These are phyloP conservation scores for Houttuynia cordata DNA, from an alignment of 164 flowering plant species.

Conservation along the genomic window DNA sequence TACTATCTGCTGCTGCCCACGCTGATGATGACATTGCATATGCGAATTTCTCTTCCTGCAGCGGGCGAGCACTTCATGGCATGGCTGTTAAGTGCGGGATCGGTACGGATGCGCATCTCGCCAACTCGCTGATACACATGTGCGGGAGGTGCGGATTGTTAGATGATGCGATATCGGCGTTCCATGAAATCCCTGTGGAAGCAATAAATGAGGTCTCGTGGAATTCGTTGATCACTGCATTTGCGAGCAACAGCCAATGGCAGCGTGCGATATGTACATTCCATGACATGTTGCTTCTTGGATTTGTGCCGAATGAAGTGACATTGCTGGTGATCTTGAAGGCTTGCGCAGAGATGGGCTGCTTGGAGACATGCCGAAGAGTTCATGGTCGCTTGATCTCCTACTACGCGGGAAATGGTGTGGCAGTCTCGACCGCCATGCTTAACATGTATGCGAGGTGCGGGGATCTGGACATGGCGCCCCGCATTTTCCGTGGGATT, in stretches of 20 bases:
- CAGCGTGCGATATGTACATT: slow-evolving; percentile 15
- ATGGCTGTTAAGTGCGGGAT: slow-evolving; percentile 16
- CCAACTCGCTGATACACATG: slow-evolving; percentile 17
- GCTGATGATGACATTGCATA: background rate
- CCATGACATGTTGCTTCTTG: slow-evolving; percentile 9
- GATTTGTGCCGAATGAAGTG: slow-evolving; percentile 12
- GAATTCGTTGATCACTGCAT: slow-evolving; percentile 18
- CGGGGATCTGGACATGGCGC: slow-evolving; percentile 14
- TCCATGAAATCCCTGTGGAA: slow-evolving; percentile 6
- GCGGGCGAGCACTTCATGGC: slow-evolving; percentile 10
- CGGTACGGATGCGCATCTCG: slow-evolving; percentile 9
- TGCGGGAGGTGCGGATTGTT: slow-evolving; percentile 7
- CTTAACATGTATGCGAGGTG: slow-evolving; percentile 20
- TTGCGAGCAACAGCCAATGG: slow-evolving; percentile 6
- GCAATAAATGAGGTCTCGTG: slow-evolving; percentile 19
- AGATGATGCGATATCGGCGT: slow-evolving; percentile 9
- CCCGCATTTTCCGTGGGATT: slow-evolving; percentile 10
- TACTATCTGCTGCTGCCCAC: slow-evolving; percentile 10
- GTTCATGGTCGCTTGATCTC: slow-evolving; percentile 7
- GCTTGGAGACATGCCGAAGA: slow-evolving; percentile 7
- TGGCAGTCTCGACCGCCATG: slow-evolving; percentile 15
- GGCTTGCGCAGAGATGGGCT: slow-evolving; percentile 15
- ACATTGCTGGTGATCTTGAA: slow-evolving; percentile 12
- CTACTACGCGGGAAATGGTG: slow-evolving; percentile 6
- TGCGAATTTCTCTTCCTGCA: slow-evolving; percentile 1